Evolutionary conservation across 1,139 yeast genomes (phyloP).

Genomic region (Kodamaea sp.): DNA sequence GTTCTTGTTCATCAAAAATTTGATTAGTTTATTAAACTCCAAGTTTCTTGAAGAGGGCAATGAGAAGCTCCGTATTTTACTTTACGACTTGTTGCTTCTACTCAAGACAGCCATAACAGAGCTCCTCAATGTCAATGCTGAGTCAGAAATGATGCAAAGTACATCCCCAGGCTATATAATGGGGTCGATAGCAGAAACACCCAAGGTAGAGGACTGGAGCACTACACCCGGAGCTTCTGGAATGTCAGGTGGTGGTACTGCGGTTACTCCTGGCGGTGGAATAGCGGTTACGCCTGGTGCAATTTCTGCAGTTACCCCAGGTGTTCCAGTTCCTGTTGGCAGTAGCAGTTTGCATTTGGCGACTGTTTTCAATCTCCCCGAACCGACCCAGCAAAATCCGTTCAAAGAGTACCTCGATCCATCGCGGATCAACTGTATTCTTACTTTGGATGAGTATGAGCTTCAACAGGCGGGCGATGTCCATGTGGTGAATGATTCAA

Average conservation of each 20-base stretch:
- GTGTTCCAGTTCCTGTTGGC: conserved; percentile 1
- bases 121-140: conserved; percentile 16
- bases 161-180: conserved; percentile 15
- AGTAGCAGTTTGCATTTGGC: conserved; percentile 9
- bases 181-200: conserved; percentile 6
- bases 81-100: conserved; percentile 63
- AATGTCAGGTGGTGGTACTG: conserved; percentile 1
- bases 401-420: conserved; percentile 25
- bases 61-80: conserved; percentile 56
- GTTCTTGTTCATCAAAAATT: conserved; percentile 42
- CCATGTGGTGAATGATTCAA: conserved; percentile 30
- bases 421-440: conserved; percentile 23
- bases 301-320: conserved; percentile 4
- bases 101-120: conserved; percentile 45
- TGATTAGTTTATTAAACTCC: conserved; percentile 49
- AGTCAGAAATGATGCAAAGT: conserved; percentile 12
- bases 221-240: conserved; percentile 5
- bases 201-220: conserved; percentile 8
- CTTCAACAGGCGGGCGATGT: conserved; percentile 36
- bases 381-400: conserved; percentile 30
- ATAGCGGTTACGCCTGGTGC: conserved; percentile 3
- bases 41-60: conserved; percentile 37
- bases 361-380: conserved; percentile 37
- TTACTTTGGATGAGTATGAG: conserved; percentile 39
- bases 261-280: conserved; percentile 5